Percentiles rank a stretch among this genome's conserved stretches.
phyloP scores from a whole-genome alignment of 192 early-diverging fungal species.

The Mortierella hygrophila region DNA sequence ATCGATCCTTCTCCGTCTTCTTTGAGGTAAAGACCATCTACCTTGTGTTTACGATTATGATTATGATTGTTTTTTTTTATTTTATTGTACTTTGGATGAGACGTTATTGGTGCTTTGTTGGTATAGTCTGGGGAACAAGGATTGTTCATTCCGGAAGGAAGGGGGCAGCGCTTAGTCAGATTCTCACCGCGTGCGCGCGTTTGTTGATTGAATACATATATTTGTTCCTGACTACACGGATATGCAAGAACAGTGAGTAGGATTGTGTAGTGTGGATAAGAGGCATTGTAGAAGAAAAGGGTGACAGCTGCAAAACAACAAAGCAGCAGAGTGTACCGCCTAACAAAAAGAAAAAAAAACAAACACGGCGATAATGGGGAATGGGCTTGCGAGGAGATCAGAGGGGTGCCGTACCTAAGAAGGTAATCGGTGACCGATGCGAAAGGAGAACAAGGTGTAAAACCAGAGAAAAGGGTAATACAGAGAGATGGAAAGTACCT shows the following conservation, averaged over 20 bases:
- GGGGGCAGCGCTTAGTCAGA: neutral
- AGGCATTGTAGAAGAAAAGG: neutral
- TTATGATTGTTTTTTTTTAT: neutral
- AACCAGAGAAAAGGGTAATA: too few species aligned
- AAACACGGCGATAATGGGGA: neutral
- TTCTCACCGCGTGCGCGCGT: neutral
- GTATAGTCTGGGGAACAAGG: neutral
- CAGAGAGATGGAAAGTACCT: too few species aligned
- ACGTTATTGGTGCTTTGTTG: neutral
- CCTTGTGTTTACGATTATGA: neutral
- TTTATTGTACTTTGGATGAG: neutral
- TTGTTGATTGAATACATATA: too few species aligned
- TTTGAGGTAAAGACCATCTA: neutral
- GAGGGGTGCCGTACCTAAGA: neutral
- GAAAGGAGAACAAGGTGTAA: neutral
- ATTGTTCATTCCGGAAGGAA: neutral
- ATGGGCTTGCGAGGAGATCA: neutral
- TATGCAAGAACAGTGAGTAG: neutral
- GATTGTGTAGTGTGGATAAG: neutral
- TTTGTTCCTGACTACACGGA: neutral
- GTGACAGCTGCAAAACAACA: neutral
- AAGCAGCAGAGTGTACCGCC: neutral
- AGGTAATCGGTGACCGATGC: neutral
- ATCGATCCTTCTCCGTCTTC: neutral
- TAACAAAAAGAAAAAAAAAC: neutral